Evolutionary conservation across 1,139 yeast species (phyloP).

Genomic region (Taphrina deformans): DNA sequence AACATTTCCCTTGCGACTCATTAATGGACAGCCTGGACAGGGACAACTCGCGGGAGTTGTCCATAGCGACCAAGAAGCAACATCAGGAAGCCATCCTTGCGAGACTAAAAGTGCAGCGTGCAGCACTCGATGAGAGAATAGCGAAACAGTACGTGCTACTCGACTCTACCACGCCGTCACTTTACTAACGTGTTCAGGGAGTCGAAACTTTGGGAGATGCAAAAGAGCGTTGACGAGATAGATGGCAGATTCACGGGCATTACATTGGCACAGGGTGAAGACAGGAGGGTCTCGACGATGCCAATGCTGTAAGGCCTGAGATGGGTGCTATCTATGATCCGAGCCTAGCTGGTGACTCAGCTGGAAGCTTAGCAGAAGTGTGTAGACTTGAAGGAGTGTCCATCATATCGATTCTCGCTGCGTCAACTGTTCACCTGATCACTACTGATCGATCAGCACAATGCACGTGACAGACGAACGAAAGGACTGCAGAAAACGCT

Average conservation of each 20-base stretch:
- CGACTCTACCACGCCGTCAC: background rate
- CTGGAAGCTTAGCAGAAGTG: background rate
- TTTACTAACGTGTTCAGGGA: background rate
- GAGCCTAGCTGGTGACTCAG: no score
- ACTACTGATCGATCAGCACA: background rate
- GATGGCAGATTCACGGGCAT: background rate
- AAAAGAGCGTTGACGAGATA: background rate
- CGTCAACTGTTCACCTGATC: background rate
- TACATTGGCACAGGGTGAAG: background rate
- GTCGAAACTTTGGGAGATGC: background rate
- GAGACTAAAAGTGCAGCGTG: background rate
- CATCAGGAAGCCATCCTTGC: background rate
- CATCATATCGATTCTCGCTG: background rate
- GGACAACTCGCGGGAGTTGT: background rate
- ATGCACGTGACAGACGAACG: background rate
- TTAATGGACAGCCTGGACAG: background rate
- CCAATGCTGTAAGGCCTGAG: no score
- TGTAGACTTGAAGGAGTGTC: background rate
- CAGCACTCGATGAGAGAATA: slow-evolving; percentile 3
- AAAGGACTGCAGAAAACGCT: background rate
- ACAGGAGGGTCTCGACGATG: background rate
- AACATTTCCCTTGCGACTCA: background rate
- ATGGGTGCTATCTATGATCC: no score
- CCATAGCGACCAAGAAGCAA: background rate
- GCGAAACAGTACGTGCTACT: background rate